Evolutionary conservation across 257 asterid genomes (phyloP).

Genomic region (Solanum chilense): DNA sequence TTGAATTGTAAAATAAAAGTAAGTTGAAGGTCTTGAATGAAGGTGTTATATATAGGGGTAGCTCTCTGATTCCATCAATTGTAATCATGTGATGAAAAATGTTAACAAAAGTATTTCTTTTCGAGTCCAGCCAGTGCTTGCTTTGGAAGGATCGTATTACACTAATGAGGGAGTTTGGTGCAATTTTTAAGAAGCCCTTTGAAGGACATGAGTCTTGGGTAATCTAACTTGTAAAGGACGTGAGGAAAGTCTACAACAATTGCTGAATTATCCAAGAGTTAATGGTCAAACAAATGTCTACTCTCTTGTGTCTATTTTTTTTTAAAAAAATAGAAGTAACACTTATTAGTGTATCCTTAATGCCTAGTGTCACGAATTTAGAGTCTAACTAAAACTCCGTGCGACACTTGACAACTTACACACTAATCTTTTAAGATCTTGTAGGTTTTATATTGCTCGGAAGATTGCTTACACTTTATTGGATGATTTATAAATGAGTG

Average conservation of each 20-base stretch:
- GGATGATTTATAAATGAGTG: too few species aligned
- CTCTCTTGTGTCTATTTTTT: neutral
- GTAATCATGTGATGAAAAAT: neutral
- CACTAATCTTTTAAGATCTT: too few species aligned
- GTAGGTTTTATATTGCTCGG: too few species aligned
- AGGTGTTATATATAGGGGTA: neutral
- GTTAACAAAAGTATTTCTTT: neutral
- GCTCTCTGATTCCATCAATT: neutral
- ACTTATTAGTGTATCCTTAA: neutral
- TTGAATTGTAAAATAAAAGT: too few species aligned
- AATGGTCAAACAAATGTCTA: neutral
- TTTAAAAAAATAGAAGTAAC: too few species aligned
- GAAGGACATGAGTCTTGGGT: neutral
- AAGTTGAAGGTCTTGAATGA: neutral
- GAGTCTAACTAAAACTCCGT: too few species aligned
- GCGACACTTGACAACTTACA: too few species aligned
- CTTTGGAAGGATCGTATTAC: neutral
- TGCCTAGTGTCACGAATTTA: neutral
- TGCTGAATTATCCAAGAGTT: neutral
- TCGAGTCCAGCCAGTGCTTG: too few species aligned
- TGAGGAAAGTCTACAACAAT: neutral
- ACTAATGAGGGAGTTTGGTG: neutral
- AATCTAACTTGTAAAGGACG: too few species aligned
- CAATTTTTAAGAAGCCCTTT: neutral
- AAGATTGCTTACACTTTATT: too few species aligned